phyloP scores from a whole-genome alignment of 2,329 filamentous ascomycete species.

The Sporothrix pallida region DNA sequence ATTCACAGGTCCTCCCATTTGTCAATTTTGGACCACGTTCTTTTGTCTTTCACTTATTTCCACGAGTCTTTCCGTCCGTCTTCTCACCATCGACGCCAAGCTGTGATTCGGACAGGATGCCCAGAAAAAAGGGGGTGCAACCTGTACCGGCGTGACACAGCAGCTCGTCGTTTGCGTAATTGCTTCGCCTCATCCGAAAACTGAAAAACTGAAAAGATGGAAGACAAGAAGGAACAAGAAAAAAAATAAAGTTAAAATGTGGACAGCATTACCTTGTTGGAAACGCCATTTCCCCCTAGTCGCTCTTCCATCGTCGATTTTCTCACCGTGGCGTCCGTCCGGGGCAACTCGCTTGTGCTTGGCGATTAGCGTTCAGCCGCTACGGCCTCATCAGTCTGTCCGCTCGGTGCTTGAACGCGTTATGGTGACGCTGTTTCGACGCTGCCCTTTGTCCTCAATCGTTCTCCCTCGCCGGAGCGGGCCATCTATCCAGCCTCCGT shows the following conservation, averaged over 20 bases:
- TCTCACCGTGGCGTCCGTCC: conserved; percentile 10
- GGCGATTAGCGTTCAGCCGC: background rate
- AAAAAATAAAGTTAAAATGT: background rate
- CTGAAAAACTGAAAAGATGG: no score
- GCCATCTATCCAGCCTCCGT: conserved; percentile 22
- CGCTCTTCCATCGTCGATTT: no score
- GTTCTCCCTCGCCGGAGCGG: background rate
- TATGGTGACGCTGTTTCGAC: no score
- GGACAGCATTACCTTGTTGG: background rate
- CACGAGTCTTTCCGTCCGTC: background rate
- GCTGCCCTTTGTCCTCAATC: background rate
- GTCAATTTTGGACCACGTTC: no score
- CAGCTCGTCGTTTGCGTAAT: background rate
- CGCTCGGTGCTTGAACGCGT: background rate
- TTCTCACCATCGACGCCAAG: background rate
- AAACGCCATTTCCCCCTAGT: background rate
- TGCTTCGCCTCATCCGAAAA: conserved; percentile 23
- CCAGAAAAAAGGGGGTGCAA: background rate
- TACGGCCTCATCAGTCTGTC: conserved; percentile 26
- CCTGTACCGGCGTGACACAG: conserved; percentile 6
- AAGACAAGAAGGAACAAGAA: background rate
- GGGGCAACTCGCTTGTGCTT: conserved; percentile 1
- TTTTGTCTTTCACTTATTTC: background rate
- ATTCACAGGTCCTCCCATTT: no score
- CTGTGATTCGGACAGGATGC: conserved; percentile 24